These are phyloP conservation scores for Lyophyllum atratum DNA, from an alignment of 768 basidiomycete species.

Conservation along the genomic window DNA sequence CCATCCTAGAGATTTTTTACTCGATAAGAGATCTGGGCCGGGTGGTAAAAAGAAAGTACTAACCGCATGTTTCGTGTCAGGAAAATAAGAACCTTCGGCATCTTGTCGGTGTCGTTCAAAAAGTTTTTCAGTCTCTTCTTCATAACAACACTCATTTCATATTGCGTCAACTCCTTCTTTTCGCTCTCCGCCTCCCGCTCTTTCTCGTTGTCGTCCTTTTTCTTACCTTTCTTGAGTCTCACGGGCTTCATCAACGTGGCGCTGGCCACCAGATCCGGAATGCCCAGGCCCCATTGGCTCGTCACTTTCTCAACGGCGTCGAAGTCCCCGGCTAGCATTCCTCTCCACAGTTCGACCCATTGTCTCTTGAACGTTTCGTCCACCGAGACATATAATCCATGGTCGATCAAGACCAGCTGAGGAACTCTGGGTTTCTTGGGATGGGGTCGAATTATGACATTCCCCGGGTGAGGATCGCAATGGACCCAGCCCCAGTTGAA, in stretches of 20 bases:
- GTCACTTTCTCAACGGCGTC: constrained; percentile 52
- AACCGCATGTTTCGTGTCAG: constrained; percentile 77
- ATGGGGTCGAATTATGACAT: constrained; percentile 71
- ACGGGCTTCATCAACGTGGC: constrained; percentile 71
- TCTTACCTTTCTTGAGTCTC: constrained; percentile 30
- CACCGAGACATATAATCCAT: constrained; percentile 85
- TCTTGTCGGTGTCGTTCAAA: constrained; percentile 70
- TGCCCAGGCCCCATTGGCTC: constrained; percentile 65
- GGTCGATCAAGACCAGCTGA: constrained; percentile 86
- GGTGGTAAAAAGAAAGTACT: constrained; percentile 3
- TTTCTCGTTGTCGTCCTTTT: constrained; percentile 24
- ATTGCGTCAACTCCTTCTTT: constrained; percentile 51
- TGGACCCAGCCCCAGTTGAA: constrained; percentile 93
- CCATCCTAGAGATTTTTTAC: constrained; percentile 35
- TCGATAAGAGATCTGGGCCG: not conserved
- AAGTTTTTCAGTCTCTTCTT: constrained; percentile 68
- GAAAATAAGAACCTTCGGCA: constrained; percentile 79
- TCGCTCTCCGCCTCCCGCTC: constrained; percentile 20
- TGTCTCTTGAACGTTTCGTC: constrained; percentile 67
- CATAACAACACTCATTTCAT: constrained; percentile 69
- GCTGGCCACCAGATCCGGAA: constrained; percentile 74
- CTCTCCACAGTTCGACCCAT: constrained; percentile 80
- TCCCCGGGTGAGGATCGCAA: constrained; percentile 78
- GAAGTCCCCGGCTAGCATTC: constrained; percentile 59
- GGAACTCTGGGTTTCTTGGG: constrained; percentile 45